phyloP scores from a whole-genome alignment of 768 basidiomycete genomes.

The Omphalotus guepiniiformis region DNA sequence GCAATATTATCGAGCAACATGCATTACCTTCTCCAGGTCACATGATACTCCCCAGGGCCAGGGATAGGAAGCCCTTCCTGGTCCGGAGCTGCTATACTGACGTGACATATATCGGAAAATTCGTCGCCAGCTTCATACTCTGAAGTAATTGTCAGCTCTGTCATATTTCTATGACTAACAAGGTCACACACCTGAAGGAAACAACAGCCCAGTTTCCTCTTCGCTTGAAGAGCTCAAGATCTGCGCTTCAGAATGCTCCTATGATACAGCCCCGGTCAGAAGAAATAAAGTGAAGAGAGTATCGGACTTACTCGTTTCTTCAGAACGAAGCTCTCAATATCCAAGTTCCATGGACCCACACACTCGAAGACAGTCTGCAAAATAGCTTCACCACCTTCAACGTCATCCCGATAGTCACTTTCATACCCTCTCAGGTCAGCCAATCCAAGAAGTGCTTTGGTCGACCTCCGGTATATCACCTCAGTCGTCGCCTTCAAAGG shows the following conservation, averaged over 20 bases:
- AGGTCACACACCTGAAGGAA: conserved; percentile 40
- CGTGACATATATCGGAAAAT: conserved; percentile 51
- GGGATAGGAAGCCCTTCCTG: conserved; percentile 31
- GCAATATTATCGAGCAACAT: conserved; percentile 4
- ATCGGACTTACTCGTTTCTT: conserved; percentile 41
- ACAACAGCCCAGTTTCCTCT: conserved; percentile 33
- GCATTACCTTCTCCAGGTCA: conserved; percentile 62
- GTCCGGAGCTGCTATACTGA: conserved; percentile 42
- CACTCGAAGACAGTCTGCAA: conserved; percentile 50
- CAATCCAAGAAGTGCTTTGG: conserved; percentile 38
- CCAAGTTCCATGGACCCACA: conserved; percentile 51
- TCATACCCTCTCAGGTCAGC: conserved; percentile 55
- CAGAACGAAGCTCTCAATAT: conserved; percentile 46
- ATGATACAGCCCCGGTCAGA: too few species aligned
- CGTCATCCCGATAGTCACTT: conserved; percentile 47
- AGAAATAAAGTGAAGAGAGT: neutral
- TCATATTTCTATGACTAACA: neutral
- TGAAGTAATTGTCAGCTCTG: conserved; percentile 17
- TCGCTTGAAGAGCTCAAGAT: conserved; percentile 54
- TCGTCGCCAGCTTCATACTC: conserved; percentile 66
- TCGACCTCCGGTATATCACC: conserved; percentile 48
- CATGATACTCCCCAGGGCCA: conserved; percentile 54
- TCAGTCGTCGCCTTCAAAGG: conserved; percentile 54
- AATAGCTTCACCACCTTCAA: conserved; percentile 54
- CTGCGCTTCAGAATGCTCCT: conserved; percentile 28